A percentile compares a stretch with the other conserved stretches of the same genome.
Evolutionary conservation across 2,329 filamentous ascomycete species (phyloP).

Genomic region (Coniochaeta hoffmannii): DNA sequence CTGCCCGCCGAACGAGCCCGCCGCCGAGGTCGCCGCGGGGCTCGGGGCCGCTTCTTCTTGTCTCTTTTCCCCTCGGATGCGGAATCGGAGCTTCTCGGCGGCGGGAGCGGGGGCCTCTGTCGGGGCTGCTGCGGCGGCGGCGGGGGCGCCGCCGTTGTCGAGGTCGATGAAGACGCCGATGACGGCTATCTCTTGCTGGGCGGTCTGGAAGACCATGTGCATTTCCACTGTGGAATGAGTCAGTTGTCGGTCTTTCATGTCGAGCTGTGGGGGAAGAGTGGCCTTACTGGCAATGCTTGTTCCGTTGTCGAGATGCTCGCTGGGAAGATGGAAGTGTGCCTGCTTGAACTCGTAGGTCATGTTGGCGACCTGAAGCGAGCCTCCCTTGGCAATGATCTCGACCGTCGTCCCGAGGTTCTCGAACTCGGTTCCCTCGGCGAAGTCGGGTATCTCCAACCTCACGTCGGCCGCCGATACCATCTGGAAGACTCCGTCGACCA

Average conservation of each 20-base stretch:
- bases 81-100: not conserved
- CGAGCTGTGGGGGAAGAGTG: not conserved
- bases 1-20: constrained; percentile 2
- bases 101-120: no score
- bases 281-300: constrained; percentile 35
- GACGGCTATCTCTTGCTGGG: constrained; percentile 31
- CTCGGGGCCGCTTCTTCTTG: constrained; percentile 5
- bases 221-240: constrained; percentile 33
- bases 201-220: constrained; percentile 52
- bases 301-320: constrained; percentile 37
- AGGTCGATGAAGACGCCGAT: constrained; percentile 36
- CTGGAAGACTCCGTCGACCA: constrained; percentile 27
- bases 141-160: constrained; percentile 17
- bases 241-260: not conserved
- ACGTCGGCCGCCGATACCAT: constrained; percentile 23
- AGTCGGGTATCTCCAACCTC: constrained; percentile 32
- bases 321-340: constrained; percentile 44
- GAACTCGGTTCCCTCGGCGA: constrained; percentile 35
- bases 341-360: constrained; percentile 31
- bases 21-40: not conserved
- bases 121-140: constrained; percentile 8
- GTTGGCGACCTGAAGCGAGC: constrained; percentile 25
- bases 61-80: not conserved
- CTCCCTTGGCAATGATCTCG: constrained; percentile 40
- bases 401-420: constrained; percentile 53